Base-by-base conservation (phyloP, 1,284 basidiomycete genomes). In the Amylostereum chailletii region DNA sequence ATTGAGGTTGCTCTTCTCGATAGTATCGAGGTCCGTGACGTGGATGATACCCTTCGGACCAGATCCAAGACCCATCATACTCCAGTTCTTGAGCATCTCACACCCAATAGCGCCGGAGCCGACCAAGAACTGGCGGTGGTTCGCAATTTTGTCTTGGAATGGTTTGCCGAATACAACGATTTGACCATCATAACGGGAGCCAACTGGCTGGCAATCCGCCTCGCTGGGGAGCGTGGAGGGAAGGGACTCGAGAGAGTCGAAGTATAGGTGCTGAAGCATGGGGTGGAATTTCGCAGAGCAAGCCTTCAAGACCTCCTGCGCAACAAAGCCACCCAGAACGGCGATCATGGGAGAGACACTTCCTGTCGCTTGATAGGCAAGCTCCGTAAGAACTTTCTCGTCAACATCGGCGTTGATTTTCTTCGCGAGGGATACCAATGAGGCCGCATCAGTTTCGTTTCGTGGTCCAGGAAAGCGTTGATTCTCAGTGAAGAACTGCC, bases 41-140 rank as follows among this genome's bases (percentile, higher is more conserved):
- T 94, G 85, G 54, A 99, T 93, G 49, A 79, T 71, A 27, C 93
- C 96, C 48, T 85, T 73, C 10, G 82, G 74, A 2, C 90, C 92
- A 39, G 86, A 79, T 9, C 82, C 95, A 44, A 99, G 74, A 57
- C 96, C 96, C 81, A 99, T 97, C 93, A 99, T 94, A 60, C 90
- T 89, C 96, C 96, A 99, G 70, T 99, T 99, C 77, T 99, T 99
- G 62, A 99, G 72, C 96, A 99, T 99, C 71, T 99, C 96, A 64
- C 97, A 99, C 29, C 96, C 96, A 65, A 99, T 99, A 42, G 96
- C 96, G 52, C 96, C 96, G 27, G 95, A 87, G 5, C 96, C 96
- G 47, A 99, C 96, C 32, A 99, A 79, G 79, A 99, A 99, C 64
- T 99, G 91, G 41, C 90, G 79, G 64, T 92, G 84, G 63, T 92